Percentiles rank a stretch among this genome's conserved stretches.
These are phyloP conservation scores for Tylopilus balloui DNA, from an alignment of 768 basidiomycete species.

Conservation along the genomic window DNA sequence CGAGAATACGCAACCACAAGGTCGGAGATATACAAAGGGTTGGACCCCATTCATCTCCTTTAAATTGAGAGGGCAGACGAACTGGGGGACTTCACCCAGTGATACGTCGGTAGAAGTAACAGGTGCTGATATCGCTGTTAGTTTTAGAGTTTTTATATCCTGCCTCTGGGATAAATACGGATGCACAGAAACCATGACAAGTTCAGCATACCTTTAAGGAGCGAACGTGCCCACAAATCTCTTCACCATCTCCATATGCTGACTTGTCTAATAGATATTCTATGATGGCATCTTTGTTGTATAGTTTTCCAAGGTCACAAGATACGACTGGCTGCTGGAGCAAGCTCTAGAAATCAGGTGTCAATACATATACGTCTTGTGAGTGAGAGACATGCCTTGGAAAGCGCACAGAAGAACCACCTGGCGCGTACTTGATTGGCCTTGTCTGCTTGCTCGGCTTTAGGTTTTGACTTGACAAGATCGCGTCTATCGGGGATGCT, in stretches of 20 bases:
- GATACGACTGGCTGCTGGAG: constrained; percentile 88
- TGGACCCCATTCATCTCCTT: constrained; percentile 93
- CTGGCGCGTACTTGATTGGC: constrained; percentile 82
- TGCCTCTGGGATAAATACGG: constrained; percentile 28
- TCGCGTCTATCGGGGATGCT: constrained; percentile 83
- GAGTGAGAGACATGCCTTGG: constrained; percentile 59
- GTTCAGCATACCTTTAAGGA: constrained; percentile 70
- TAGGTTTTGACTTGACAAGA: constrained; percentile 66
- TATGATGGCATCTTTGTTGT: constrained; percentile 93
- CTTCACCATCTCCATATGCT: constrained; percentile 85
- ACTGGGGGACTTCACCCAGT: constrained; percentile 53
- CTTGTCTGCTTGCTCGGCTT: constrained; percentile 87
- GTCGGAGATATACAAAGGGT: constrained; percentile 81
- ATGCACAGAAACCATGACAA: background rate
- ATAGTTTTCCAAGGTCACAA: constrained; percentile 88
- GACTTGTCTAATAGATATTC: constrained; percentile 83
- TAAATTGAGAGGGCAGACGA: constrained; percentile 86
- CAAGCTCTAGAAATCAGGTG: constrained; percentile 50
- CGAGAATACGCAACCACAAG: constrained; percentile 91
- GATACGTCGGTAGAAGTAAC: constrained; percentile 31
- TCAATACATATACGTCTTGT: background rate
- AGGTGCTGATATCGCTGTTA: constrained; percentile 70
- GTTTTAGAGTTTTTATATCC: constrained; percentile 81
- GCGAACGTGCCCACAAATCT: constrained; percentile 89
- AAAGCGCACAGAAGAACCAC: constrained; percentile 93